phyloP scores from a whole-genome alignment of 257 asterid genomes.

The Petunia axillaris region DNA sequence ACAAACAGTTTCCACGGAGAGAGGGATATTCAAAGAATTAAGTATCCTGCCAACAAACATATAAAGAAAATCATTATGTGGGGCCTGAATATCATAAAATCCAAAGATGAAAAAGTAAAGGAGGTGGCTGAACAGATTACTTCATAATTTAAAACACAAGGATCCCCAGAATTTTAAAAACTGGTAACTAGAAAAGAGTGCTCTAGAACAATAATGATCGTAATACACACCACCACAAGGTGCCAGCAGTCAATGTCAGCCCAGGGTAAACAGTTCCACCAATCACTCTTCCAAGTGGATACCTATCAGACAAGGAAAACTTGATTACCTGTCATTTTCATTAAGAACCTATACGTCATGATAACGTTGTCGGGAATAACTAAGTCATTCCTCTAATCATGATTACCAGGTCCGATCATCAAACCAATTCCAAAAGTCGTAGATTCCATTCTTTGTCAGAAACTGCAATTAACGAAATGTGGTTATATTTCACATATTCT shows the following conservation, averaged over 20 bases:
- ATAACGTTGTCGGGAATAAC: slow-evolving; percentile 16
- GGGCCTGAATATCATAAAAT: not conserved
- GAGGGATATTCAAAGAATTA: slow-evolving; percentile 85
- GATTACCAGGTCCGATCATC: slow-evolving; percentile 98
- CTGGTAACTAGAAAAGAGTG: slow-evolving; percentile 1
- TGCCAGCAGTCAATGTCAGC: slow-evolving; percentile 94
- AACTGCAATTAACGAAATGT: slow-evolving; percentile 62
- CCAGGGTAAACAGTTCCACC: slow-evolving; percentile 99
- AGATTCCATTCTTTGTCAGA: slow-evolving; percentile 87
- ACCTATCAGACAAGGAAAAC: slow-evolving; percentile 54
- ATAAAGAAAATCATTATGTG: slow-evolving; percentile 23
- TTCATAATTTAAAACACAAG: not conserved
- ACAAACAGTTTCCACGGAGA: slow-evolving; percentile 98
- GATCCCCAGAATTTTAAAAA: not conserved
- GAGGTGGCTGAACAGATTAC: not conserved
- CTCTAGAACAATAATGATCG: slow-evolving; percentile 19
- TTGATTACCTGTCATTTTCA: slow-evolving; percentile 14
- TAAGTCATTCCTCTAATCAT: slow-evolving; percentile 23
- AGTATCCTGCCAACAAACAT: slow-evolving; percentile 67
- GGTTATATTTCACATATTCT: slow-evolving; percentile 36
- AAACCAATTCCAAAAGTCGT: slow-evolving; percentile 99
- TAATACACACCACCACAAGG: slow-evolving; percentile 71
- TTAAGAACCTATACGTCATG: not conserved
- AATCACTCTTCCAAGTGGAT: slow-evolving; percentile 98
- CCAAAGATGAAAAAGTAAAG: not conserved